These are phyloP conservation scores for Musa schizocarpa DNA, from an alignment of 176 grass and related monocot species.

Conservation along the genomic window DNA sequence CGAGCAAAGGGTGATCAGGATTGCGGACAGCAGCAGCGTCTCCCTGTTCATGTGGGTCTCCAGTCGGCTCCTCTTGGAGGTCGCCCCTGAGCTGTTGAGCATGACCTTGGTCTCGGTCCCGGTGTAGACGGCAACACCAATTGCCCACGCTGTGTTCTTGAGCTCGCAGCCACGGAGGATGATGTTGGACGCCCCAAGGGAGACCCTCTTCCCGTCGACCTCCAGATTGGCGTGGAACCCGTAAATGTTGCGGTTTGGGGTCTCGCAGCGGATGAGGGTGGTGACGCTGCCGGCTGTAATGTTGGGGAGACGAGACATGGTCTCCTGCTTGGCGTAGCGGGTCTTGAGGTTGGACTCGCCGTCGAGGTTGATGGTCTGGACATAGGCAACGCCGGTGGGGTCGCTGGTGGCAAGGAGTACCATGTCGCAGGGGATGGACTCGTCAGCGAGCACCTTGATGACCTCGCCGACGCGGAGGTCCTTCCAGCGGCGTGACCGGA, in stretches of 20 bases:
- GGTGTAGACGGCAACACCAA: constrained; percentile 81
- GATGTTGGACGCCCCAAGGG: constrained; percentile 47
- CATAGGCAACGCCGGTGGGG: constrained; percentile 64
- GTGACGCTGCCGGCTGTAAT: not conserved
- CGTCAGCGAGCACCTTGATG: constrained; percentile 38
- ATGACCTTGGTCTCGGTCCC: constrained; percentile 90
- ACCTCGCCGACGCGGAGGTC: constrained; percentile 66
- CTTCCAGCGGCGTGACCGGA: constrained; percentile 56
- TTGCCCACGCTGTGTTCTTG: constrained; percentile 66
- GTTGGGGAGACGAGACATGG: constrained; percentile 30
- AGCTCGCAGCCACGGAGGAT: constrained; percentile 82
- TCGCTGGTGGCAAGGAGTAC: constrained; percentile 66
- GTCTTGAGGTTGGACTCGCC: constrained; percentile 88
- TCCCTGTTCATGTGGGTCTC: constrained; percentile 71
- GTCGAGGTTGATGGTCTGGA: constrained; percentile 89
- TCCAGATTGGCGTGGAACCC: constrained; percentile 9
- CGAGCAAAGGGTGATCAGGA: constrained; percentile 54
- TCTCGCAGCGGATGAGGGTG: constrained; percentile 7
- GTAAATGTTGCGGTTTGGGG: constrained; percentile 10
- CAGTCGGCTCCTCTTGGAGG: constrained; percentile 61
- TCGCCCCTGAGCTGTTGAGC: constrained; percentile 66
- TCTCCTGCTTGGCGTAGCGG: constrained; percentile 74
- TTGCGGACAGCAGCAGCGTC: constrained; percentile 52
- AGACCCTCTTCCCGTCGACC: not conserved
- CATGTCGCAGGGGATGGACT: constrained; percentile 65